Evolutionary conservation across 108 stramenopile genomes (phyloP).

Genomic region (Cyclotella distinguenda): DNA sequence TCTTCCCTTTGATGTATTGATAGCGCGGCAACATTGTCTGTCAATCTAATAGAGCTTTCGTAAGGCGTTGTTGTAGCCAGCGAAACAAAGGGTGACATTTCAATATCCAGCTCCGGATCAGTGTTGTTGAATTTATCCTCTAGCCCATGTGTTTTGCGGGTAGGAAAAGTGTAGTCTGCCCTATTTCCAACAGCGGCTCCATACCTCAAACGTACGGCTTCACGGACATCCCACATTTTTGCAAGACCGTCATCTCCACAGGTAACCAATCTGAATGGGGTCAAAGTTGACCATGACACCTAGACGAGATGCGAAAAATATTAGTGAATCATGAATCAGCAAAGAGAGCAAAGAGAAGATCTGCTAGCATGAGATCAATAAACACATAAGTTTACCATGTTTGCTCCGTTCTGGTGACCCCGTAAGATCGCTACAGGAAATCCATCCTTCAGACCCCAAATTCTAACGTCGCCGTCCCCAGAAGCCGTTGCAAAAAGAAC

Average conservation of each 20-base stretch:
- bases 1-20: too few species aligned
- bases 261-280: conserved; percentile 75
- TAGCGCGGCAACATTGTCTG: not conserved
- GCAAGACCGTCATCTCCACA: conserved; percentile 77
- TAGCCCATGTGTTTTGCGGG: conserved; percentile 1
- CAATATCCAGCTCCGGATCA: conserved; percentile 1
- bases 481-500: conserved; percentile 87
- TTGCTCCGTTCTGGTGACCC: conserved; percentile 78
- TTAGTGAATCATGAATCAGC: not conserved
- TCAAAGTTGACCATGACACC: conserved; percentile 80
- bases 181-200: conserved; percentile 55
- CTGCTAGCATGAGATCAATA: not conserved
- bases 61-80: conserved; percentile 7
- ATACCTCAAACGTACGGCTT: conserved; percentile 75
- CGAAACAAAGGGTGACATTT: conserved; percentile 9
- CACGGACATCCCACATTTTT: conserved; percentile 80
- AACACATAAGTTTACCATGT: conserved; percentile 52
- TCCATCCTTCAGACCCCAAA: conserved; percentile 89
- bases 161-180: conserved; percentile 50
- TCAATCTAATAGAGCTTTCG: not conserved
- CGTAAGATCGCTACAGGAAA: conserved; percentile 80
- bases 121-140: not conserved
- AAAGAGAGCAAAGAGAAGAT: not conserved
- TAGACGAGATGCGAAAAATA: too few species aligned
- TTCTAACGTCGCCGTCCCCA: conserved; percentile 78